These are phyloP conservation scores for Backusella circina DNA, from an alignment of 192 early-diverging fungal genomes.

Conservation along the genomic window DNA sequence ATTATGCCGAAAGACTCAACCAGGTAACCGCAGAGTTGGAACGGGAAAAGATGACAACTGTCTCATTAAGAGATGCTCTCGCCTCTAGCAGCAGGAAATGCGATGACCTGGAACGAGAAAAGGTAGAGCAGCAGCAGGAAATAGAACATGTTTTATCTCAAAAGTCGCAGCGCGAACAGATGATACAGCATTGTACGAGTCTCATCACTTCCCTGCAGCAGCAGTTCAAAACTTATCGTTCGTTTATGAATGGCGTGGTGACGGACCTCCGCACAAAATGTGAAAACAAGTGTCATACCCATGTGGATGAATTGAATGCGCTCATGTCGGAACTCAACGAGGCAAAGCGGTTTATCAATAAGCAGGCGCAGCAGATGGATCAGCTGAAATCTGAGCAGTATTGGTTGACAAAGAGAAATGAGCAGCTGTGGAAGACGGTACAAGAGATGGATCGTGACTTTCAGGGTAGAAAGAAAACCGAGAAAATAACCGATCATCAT, in stretches of 20 bases:
- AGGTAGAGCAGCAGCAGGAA: not conserved
- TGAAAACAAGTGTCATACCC: not conserved
- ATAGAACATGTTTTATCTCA: not conserved
- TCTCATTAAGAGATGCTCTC: not conserved
- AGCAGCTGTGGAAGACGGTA: not conserved
- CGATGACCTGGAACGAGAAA: not conserved
- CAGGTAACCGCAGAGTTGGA: not conserved
- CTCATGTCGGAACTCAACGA: constrained; percentile 7
- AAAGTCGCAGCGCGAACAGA: not conserved
- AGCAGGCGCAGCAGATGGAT: constrained; percentile 14
- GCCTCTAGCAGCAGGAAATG: not conserved
- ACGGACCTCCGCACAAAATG: not conserved
- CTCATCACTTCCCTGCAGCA: not conserved
- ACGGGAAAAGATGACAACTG: not conserved
- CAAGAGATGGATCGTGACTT: not conserved
- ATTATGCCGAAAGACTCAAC: not conserved
- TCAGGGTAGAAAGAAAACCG: not conserved
- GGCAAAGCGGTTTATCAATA: constrained; percentile 19
- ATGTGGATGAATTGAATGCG: not conserved
- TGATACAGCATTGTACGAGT: not conserved
- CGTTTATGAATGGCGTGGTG: not conserved
- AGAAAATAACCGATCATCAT: not conserved
- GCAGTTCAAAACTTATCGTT: not conserved
- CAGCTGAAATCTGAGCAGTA: constrained; percentile 16
- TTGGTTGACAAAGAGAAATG: constrained; percentile 6